phyloP scores from a whole-genome alignment of 176 grass and related monocot genomes.

The Paspalum vaginatum region DNA sequence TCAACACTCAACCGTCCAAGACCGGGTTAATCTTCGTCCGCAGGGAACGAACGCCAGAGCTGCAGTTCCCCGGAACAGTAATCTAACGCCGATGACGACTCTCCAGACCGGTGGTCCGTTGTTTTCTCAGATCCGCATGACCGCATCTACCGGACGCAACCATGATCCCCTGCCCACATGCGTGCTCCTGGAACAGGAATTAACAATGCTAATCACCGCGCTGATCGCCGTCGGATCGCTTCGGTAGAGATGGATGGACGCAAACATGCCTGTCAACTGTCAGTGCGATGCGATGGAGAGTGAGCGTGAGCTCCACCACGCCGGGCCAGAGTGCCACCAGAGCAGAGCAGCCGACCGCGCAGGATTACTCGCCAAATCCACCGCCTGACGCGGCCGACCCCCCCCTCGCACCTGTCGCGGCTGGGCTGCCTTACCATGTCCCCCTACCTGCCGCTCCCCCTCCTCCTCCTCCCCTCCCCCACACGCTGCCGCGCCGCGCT shows the following conservation, averaged over 20 bases:
- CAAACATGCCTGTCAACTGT: not conserved
- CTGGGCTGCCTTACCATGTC: slow-evolving; percentile 46
- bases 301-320: not conserved
- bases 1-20: slow-evolving; percentile 19
- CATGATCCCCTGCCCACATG: slow-evolving; percentile 23
- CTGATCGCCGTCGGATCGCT: not conserved
- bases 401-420: not conserved
- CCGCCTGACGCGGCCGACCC: not conserved
- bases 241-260: not conserved
- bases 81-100: not conserved
- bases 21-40: not conserved
- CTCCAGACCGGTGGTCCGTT: slow-evolving; percentile 34
- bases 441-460: not conserved
- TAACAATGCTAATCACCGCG: not conserved
- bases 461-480: slow-evolving; percentile 1
- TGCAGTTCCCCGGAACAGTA: not conserved
- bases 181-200: not conserved
- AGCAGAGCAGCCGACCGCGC: not conserved
- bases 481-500: slow-evolving; percentile 1
- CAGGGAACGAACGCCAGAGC: not conserved
- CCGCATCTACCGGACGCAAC: slow-evolving; percentile 13
- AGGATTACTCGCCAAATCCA: slow-evolving; percentile 31
- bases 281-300: not conserved
- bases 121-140: slow-evolving; percentile 26
- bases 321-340: not conserved